Evolutionary conservation across 768 basidiomycete species (phyloP).

Genomic region (Exsudoporus frostii): DNA sequence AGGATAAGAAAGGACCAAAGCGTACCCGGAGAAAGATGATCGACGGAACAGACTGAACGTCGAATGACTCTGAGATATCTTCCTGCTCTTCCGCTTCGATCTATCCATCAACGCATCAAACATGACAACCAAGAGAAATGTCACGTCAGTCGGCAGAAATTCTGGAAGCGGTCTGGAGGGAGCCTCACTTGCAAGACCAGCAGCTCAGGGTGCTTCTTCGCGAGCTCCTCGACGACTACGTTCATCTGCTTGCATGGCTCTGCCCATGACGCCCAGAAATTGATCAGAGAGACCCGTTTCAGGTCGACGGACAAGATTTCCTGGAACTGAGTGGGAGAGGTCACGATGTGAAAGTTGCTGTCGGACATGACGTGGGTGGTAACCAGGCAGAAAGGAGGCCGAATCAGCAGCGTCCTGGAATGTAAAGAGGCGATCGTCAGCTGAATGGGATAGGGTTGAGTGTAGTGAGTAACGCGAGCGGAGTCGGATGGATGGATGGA

Average conservation of each 20-base stretch:
- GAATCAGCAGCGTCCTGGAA: neutral
- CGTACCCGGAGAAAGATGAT: slow-evolving; percentile 79
- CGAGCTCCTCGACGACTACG: slow-evolving; percentile 66
- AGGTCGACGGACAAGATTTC: slow-evolving; percentile 73
- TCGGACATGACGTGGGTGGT: slow-evolving; percentile 18
- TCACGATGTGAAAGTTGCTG: slow-evolving; percentile 46
- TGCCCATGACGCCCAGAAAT: slow-evolving; percentile 95
- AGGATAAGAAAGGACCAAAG: neutral
- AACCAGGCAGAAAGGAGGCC: neutral
- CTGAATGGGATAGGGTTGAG: neutral
- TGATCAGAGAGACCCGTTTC: slow-evolving; percentile 76
- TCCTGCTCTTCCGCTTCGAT: slow-evolving; percentile 78
- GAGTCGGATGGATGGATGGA: neutral
- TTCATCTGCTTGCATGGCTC: slow-evolving; percentile 91
- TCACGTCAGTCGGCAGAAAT: neutral
- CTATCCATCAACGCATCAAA: slow-evolving; percentile 33
- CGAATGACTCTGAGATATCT: slow-evolving; percentile 91
- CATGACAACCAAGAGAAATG: neutral
- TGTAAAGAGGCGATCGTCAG: neutral
- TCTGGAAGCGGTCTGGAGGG: neutral
- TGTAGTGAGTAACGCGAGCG: neutral
- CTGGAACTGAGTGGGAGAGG: slow-evolving; percentile 72
- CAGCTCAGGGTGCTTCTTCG: slow-evolving; percentile 63
- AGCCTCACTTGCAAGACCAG: slow-evolving; percentile 72
- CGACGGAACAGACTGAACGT: slow-evolving; percentile 84